Percentiles rank a stretch among this genome's conserved stretches.
Conservation (phyloP, 148 eudicot species). For the Rhododendron vialii region DNA sequence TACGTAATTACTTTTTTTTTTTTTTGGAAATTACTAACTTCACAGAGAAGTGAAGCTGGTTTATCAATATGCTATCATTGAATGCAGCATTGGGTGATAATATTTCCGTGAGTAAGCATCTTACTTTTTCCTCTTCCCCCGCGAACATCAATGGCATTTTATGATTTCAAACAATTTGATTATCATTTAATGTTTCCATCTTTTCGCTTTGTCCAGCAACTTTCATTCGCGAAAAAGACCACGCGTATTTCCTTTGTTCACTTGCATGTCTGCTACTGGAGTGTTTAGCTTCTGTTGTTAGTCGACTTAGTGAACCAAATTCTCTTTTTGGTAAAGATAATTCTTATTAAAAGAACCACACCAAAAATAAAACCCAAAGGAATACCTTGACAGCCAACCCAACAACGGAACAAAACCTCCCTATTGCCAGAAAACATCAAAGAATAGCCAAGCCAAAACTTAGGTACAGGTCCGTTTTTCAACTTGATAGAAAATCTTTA, state of each 20-base stretch:
- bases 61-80: background rate
- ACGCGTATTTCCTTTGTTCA: background rate
- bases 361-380: no score
- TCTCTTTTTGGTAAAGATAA: no score
- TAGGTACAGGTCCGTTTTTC: background rate
- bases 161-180: background rate
- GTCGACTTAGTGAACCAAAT: background rate
- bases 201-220: background rate
- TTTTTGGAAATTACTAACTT: background rate
- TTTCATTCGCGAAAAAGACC: background rate
- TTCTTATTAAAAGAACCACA: no score
- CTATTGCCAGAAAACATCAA: no score
- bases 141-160: background rate
- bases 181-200: background rate
- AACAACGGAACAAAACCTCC: no score
- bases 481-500: background rate
- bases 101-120: background rate
- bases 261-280: background rate
- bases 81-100: background rate
- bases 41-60: background rate
- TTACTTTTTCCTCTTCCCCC: background rate
- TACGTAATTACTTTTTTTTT: no score
- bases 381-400: no score
- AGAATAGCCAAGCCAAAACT: no score
- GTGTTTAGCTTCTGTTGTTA: background rate